A percentile compares a stretch with the other conserved stretches of the same genome.
phyloP scores from a whole-genome alignment of 768 basidiomycete genomes.

The Calocybe gangraenosa region DNA sequence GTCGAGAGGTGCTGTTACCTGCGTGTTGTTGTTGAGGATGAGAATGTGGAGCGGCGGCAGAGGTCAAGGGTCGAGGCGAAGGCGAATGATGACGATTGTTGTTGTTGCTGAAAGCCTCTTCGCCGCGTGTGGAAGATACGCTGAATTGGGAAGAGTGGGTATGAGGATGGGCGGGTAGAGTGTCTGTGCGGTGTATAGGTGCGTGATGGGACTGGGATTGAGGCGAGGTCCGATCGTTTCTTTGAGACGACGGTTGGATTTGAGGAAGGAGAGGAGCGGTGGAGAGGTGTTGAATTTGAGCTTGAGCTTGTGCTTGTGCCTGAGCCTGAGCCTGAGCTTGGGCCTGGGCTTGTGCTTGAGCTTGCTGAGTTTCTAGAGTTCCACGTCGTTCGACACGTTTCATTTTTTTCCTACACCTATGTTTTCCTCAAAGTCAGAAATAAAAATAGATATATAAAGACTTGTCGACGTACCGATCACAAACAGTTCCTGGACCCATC shows the following conservation, averaged over 20 bases:
- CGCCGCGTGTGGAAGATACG: conserved; percentile 4
- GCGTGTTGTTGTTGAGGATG: too few species aligned
- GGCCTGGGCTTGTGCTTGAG: conserved; percentile 5
- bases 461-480: conserved; percentile 53
- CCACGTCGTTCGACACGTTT: conserved; percentile 76
- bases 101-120: conserved; percentile 2
- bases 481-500: conserved; percentile 79
- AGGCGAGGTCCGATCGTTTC: not conserved
- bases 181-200: conserved; percentile 13
- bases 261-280: conserved; percentile 1
- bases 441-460: too few species aligned
- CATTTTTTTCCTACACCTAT: conserved; percentile 80
- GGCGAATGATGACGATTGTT: not conserved
- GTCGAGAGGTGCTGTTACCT: too few species aligned
- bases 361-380: conserved; percentile 45
- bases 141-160: conserved; percentile 4
- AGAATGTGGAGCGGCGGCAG: not conserved
- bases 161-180: conserved; percentile 13
- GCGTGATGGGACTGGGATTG: conserved; percentile 9
- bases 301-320: conserved; percentile 1
- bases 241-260: not conserved
- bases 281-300: conserved; percentile 8
- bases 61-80: conserved; percentile 3
- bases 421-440: too few species aligned
- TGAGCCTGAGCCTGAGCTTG: not conserved